Base-by-base conservation (phyloP, 257 asterid genomes). In the Solanum infundibuliforme region DNA sequence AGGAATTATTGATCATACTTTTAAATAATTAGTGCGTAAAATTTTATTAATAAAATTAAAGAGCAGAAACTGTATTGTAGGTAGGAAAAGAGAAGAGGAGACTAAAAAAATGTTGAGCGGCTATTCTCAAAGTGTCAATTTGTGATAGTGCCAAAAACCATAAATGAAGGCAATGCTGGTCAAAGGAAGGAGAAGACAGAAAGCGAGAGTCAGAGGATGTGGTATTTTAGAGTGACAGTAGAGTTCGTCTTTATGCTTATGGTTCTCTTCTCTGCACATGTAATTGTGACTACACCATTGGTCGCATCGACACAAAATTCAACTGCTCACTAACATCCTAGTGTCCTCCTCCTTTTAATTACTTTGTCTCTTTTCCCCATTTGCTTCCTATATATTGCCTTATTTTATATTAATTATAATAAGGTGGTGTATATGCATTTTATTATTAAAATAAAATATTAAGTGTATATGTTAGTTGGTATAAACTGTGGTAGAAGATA, bases 201-300 rank as follows among this genome's bases (percentile, higher is more conserved):
- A 77, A 85, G 83, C 60, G n/a, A 21, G 58, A 75, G 89, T 62
- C 10, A 23, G 82, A 48, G 87, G 90, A 74, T 46, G 69, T 23
- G 55, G 66, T 35, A 31, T 32, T 34, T 52, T 48, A 23, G 34
- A 23, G 83, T 62, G 87, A 88, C 83, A 48, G 89, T 88, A 85
- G 88, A 62, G 2, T 74, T 89, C 85, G 90, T 87, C 92, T 82
- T 90, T 82, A 87, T 89, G 87, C n/a, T 27, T 83, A 34, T 72
- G 87, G 85, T 85, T 72, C 85, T 79, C 65, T 43, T 79, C 65
- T 79, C 84, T 79, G 65, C 38, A 79, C 84, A 25, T 41, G 65
- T 20, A 39, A 76, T 76, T 38, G 21, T n/a, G 58, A 76, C 58
- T 36, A 12, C 7, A 14, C 25, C 25, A 72, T 8, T 71, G 77